Evolutionary conservation across 306 rosid species (phyloP), one percentile per base, ranked within the genome.

Genomic region (Datisca glomerata): DNA sequence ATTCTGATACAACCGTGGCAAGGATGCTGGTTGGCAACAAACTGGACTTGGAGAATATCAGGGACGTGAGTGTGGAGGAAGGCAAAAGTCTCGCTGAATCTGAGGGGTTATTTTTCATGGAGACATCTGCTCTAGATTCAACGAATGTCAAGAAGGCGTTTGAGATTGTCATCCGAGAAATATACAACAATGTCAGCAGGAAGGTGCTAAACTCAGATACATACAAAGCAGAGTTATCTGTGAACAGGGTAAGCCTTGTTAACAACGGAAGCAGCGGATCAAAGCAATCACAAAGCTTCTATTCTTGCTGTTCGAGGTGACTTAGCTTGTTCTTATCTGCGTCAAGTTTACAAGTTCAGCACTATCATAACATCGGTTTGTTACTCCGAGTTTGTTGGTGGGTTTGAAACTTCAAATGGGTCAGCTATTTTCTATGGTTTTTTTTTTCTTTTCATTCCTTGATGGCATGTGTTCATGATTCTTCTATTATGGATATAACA

Each of bases 21-120:
- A 68, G 51, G 87, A 86, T 86, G 93, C 78, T 86, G 11, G 94
- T 86, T 42, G 96, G 96, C 23, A 86, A 86, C 72, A 86, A 86
- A 56, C 70, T 70, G 22, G 96, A 86, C 63, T 63, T 86, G 68
- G 94, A 81, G 46, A 73, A 76, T 49, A 81, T 81, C 25, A 62
- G 96, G 62, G 71, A 69, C 18, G 96, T 86, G 39, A 76, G 80
- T 36, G 45, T 86, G 2, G 96, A 86, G 40, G 96, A 86, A 59
- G 96, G 96, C 24, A 86, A 73, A 72, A 73, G 56, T 50, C 77
- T 86, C 28, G 94, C 96, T 1, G 96, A 86, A 72, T 65, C 84
- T 7, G 94, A 86, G 57, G 96, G 94, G 16, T 49, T 86, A 61
- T 86, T 79, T 66, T 86, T 81, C 87, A 79, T 86, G 93, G 96